These are phyloP conservation scores for Diaporthe australafricana DNA, from an alignment of 2,329 filamentous ascomycete species.

Conservation along the genomic window DNA sequence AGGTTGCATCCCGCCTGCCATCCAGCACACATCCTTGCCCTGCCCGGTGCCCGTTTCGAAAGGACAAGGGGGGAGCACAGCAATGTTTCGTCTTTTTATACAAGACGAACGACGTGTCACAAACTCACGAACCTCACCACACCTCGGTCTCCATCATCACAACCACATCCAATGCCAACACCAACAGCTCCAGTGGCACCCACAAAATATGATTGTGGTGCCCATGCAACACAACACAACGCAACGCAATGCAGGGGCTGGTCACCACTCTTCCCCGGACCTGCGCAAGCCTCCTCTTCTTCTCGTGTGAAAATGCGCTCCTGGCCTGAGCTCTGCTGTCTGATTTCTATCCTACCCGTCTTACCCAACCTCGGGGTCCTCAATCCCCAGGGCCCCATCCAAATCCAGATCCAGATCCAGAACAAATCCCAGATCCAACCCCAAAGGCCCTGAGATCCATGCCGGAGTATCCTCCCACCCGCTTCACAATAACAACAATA, in stretches of 20 bases:
- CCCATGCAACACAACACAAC: neutral
- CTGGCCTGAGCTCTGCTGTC: slow-evolving; percentile 16
- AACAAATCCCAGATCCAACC: neutral
- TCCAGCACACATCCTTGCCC: slow-evolving; percentile 20
- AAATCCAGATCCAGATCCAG: neutral
- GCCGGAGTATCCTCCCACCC: neutral
- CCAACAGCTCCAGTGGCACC: slow-evolving; percentile 9
- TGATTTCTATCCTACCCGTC: neutral
- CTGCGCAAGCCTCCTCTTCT: slow-evolving; percentile 16
- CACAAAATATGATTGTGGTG: slow-evolving; percentile 6
- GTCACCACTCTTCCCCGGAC: neutral
- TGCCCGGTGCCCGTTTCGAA: slow-evolving; percentile 17
- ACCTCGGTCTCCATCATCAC: neutral
- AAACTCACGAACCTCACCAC: slow-evolving; percentile 21
- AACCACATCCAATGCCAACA: neutral
- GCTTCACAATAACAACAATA: neutral
- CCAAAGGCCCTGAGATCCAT: neutral
- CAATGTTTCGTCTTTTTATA: slow-evolving; percentile 21
- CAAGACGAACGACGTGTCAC: slow-evolving; percentile 26
- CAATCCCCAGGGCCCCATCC: neutral
- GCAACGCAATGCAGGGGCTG: neutral
- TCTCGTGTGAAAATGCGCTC: neutral
- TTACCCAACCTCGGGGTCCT: neutral
- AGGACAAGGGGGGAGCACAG: neutral
- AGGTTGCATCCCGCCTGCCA: slow-evolving; percentile 30